Evolutionary conservation across 78 protist genomes (phyloP).

Genomic region (Dictyostelium brefeldianum): DNA sequence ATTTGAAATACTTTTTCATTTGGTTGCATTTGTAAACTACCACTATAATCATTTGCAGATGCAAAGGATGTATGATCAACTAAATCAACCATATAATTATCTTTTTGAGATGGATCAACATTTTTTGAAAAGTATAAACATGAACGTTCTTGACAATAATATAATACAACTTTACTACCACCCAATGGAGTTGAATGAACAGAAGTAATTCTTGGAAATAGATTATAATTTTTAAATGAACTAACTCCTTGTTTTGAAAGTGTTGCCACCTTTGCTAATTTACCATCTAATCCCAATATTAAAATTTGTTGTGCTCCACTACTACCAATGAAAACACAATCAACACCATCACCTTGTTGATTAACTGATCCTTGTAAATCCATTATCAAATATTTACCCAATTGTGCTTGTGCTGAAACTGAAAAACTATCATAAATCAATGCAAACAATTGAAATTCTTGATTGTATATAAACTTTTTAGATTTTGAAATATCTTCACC

Average conservation of each 20-base stretch:
- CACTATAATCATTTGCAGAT: not conserved
- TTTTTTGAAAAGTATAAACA: constrained; percentile 39
- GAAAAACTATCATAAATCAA: constrained; percentile 47
- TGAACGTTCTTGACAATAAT: constrained; percentile 29
- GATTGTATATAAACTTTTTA: constrained; percentile 45
- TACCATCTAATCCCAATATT: constrained; percentile 70
- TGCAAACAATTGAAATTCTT: constrained; percentile 48
- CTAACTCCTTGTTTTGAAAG: constrained; percentile 40
- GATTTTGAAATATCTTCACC: constrained; percentile 41
- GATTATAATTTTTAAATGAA: constrained; percentile 26
- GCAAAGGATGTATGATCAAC: no score
- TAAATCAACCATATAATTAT: constrained; percentile 28
- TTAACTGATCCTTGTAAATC: constrained; percentile 39
- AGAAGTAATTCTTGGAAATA: constrained; percentile 40
- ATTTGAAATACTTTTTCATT: constrained; percentile 50
- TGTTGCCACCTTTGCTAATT: constrained; percentile 57
- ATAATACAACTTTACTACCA: constrained; percentile 42
- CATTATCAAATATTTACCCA: constrained; percentile 48
- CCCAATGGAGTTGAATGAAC: constrained; percentile 42
- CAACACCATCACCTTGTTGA: constrained; percentile 77
- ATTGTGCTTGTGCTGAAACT: constrained; percentile 41
- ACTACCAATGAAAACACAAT: constrained; percentile 13
- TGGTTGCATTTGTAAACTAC: not conserved
- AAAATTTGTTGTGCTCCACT: constrained; percentile 32
- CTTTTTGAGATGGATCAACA: not conserved